Base-by-base conservation (phyloP, 768 basidiomycete species). In the Mycena olivaceomarginata region DNA sequence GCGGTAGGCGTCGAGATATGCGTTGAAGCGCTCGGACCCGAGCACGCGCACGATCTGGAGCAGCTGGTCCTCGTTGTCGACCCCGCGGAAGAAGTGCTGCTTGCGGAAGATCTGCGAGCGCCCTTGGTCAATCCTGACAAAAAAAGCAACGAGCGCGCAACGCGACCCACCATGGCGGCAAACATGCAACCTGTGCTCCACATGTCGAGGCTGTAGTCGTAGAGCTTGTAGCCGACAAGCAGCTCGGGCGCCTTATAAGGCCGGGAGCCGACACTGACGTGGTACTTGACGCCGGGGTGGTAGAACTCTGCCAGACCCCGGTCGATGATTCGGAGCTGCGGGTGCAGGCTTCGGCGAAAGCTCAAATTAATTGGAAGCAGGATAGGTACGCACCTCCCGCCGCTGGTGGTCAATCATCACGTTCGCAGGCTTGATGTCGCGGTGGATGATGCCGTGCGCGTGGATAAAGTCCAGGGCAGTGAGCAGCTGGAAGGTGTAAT, bases 261-360 rank as follows among this genome's bases (percentile, higher is more conserved):
- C 40, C 70, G 65, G 51, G 72, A 76, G 41, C 93, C 93, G 25
- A 94, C 94, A 41, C 94, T 90, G 74, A 94, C 93, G 81, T 94
- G 94, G 85, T 94, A 94, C 43, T 93, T 90, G 67, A 91, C 92
- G 67, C 89, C 89, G 4, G 94, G 92, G 80, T 94, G 93, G 82
- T 94, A 95, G 84, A 95, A 95, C 82, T 95, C 94, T 40, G 93
- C 94, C 69, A 95, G 84, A 41, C 94, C 94, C 94, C 94, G 95
- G 84, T 95, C 94, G 78, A 95, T 95, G 72, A 95, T 82, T 25
- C 89, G 87, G 60, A 91, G 82, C 91, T 91, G 79, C 20, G 20
- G 4, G 31, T 31, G 31, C 31, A 31, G 31, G 3, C 2, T 31
- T 31, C 31, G 31, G 31, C 31, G 31, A 31, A 31, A 31, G 31